Evolutionary conservation across 441 rosid genomes (phyloP).

Genomic region (Pelargonium cotyledonis): DNA sequence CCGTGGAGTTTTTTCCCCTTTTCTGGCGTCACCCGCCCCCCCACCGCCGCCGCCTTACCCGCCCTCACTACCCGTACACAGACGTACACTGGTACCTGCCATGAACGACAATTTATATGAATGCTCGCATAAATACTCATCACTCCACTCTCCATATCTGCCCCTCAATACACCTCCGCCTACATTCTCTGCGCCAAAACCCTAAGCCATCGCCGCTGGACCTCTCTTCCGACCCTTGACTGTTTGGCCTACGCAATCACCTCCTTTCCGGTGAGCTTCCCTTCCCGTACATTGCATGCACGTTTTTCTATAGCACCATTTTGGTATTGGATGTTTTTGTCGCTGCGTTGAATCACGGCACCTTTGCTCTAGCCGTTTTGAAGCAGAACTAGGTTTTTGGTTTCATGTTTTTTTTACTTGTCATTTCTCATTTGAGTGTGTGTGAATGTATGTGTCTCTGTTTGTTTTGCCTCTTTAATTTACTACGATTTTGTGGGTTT

Average conservation of each 20-base stretch:
- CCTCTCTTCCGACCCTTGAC: not conserved
- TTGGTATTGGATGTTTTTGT: conserved; percentile 1
- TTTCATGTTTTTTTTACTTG: no score
- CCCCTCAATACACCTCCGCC: conserved; percentile 14
- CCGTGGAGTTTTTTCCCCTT: no score
- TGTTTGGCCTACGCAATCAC: not conserved
- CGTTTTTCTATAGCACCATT: not conserved
- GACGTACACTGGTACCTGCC: conserved; percentile 1
- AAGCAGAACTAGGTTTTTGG: not conserved
- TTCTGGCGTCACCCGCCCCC: no score
- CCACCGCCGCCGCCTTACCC: no score
- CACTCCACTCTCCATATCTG: conserved; percentile 11
- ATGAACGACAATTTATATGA: conserved; percentile 21
- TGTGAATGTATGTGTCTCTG: no score
- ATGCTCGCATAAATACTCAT: conserved; percentile 16
- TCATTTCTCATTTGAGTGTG: no score
- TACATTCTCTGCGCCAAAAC: conserved; percentile 6
- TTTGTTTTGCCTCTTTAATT: no score
- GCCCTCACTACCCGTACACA: no score
- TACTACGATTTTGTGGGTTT: no score
- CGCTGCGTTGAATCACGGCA: not conserved
- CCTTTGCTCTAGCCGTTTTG: not conserved
- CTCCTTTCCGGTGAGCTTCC: conserved; percentile 23
- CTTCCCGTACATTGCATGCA: not conserved
- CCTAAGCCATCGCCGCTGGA: conserved; percentile 16